phyloP scores from a whole-genome alignment of 495 filamentous ascomycete species.

The Neurospora intermedia region DNA sequence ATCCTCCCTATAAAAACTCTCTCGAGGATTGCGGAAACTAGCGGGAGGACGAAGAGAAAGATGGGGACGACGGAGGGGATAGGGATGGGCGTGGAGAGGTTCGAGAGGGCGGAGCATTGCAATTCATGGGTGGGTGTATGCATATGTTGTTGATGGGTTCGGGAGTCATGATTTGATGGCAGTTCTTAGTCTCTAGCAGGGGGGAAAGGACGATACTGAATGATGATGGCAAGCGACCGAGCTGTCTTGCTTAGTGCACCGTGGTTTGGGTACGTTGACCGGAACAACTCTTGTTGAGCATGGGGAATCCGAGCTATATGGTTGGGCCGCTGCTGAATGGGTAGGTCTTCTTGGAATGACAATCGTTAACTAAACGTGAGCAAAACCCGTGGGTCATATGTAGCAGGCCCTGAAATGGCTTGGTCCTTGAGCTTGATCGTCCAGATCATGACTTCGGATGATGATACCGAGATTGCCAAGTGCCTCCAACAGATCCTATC shows the following conservation, averaged over 20 bases:
- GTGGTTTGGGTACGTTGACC: slow-evolving; percentile 41
- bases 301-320: slow-evolving; percentile 50
- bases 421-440: slow-evolving; percentile 49
- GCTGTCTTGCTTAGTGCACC: slow-evolving; percentile 45
- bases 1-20: slow-evolving; percentile 9
- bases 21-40: not conserved
- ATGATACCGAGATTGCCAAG: slow-evolving; percentile 42
- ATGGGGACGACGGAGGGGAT: not conserved
- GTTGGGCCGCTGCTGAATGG: slow-evolving; percentile 44
- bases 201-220: not conserved
- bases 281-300: slow-evolving; percentile 41
- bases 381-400: slow-evolving; percentile 54
- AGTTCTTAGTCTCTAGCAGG: not conserved
- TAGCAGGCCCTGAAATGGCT: slow-evolving; percentile 34
- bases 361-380: slow-evolving; percentile 28
- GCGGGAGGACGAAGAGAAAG: not conserved
- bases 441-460: slow-evolving; percentile 35
- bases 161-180: slow-evolving; percentile 50
- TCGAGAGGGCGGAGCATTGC: not conserved
- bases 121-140: slow-evolving; percentile 36
- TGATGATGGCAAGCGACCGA: slow-evolving; percentile 21
- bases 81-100: not conserved
- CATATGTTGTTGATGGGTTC: slow-evolving; percentile 52
- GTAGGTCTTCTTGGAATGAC: slow-evolving; percentile 23
- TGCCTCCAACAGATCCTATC: slow-evolving; percentile 40